phyloP scores from a whole-genome alignment of 176 grass and related monocot species.

The Elaeis guineensis region DNA sequence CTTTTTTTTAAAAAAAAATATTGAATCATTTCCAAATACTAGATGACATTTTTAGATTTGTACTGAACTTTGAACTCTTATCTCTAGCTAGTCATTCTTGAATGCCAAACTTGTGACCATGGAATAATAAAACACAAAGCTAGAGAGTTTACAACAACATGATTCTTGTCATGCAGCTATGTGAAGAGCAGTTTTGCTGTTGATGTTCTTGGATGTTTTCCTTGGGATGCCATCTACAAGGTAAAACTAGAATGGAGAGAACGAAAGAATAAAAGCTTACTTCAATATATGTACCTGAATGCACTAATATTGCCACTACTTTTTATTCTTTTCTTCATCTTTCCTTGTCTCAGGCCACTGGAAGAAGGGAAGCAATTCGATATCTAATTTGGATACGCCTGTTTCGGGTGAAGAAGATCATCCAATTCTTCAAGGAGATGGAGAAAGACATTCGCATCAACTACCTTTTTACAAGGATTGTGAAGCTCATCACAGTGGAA shows the following conservation, averaged over 20 bases:
- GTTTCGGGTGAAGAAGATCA: constrained; percentile 56
- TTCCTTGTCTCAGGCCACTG: constrained; percentile 31
- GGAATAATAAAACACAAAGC: no score
- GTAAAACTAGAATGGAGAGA: constrained; percentile 13
- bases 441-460: constrained; percentile 96
- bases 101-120: no score
- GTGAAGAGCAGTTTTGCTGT: constrained; percentile 59
- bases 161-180: constrained; percentile 39
- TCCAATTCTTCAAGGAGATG: constrained; percentile 65
- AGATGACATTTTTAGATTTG: no score
- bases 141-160: neutral
- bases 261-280: no score
- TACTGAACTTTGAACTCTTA: no score
- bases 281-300: no score
- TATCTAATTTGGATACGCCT: constrained; percentile 66
- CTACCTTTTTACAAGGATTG: constrained; percentile 82
- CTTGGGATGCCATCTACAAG: constrained; percentile 89
- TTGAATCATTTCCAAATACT: no score
- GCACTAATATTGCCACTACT: neutral
- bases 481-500: constrained; percentile 80
- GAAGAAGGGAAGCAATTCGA: constrained; percentile 47
- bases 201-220: constrained; percentile 75
- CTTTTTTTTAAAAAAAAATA: no score
- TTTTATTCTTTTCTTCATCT: neutral
- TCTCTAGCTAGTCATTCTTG: no score